Evolutionary conservation across 768 basidiomycete species (phyloP).

Genomic region (Panaeolus cyanescens): DNA sequence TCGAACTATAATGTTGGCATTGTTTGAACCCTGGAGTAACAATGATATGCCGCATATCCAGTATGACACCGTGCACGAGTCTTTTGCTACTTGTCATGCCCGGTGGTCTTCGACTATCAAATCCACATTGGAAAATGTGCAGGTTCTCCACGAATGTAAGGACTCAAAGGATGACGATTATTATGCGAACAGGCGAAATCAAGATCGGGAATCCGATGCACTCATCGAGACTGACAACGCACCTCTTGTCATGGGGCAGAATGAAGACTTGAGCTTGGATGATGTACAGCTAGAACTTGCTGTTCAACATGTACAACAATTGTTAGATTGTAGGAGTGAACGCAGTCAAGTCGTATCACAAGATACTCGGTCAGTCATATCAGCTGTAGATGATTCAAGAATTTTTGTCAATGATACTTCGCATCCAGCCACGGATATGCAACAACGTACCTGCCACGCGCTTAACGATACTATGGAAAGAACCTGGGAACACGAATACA

Average conservation of each 20-base stretch:
- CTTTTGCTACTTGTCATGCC: conserved; percentile 8
- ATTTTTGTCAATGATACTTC: too few species aligned
- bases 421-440: too few species aligned
- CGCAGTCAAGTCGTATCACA: too few species aligned
- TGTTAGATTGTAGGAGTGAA: not conserved
- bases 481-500: too few species aligned
- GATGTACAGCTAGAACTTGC: not conserved
- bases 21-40: conserved; percentile 47
- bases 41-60: conserved; percentile 13
- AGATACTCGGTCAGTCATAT: too few species aligned
- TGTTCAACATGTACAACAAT: not conserved
- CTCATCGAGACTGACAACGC: not conserved
- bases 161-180: conserved; percentile 35
- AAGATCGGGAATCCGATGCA: not conserved
- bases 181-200: conserved; percentile 9
- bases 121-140: conserved; percentile 37
- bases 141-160: conserved; percentile 40
- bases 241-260: not conserved
- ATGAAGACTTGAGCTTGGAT: not conserved
- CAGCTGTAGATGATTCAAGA: too few species aligned
- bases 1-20: conserved; percentile 37
- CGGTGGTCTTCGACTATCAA: conserved; percentile 1
- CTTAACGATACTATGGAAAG: too few species aligned
- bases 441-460: too few species aligned
- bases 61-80: conserved; percentile 35